Percentiles rank a stretch among this genome's conserved stretches.
phyloP scores from a whole-genome alignment of 139 green algal species.

The Volvox reticuliferus region DNA sequence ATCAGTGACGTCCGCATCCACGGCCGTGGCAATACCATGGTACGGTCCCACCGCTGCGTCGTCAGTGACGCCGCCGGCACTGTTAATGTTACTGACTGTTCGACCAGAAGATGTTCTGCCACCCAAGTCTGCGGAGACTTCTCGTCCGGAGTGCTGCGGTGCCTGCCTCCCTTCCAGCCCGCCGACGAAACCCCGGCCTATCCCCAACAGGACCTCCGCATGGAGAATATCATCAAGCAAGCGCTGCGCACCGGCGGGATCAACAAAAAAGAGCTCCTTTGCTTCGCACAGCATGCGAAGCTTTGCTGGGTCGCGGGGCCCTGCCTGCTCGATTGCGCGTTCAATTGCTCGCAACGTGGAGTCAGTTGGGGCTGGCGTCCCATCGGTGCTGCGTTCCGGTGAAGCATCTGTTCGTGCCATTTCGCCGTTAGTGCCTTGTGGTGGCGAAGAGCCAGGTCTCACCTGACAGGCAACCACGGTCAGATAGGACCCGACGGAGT shows the following conservation, averaged over 20 bases:
- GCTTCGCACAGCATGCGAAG: background rate
- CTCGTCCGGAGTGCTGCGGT: background rate
- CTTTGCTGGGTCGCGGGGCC: background rate
- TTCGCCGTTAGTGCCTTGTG: background rate
- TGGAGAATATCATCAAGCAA: constrained; percentile 30
- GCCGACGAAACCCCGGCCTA: background rate
- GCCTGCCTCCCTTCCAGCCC: background rate
- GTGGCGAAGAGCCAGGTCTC: background rate
- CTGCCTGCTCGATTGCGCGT: constrained; percentile 4
- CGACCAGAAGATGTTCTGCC: background rate
- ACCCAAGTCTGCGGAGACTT: background rate
- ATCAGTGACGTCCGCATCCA: background rate
- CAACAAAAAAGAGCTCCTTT: background rate
- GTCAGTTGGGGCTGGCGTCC: background rate
- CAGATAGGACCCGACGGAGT: background rate
- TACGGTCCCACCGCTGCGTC: background rate
- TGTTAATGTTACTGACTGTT: background rate
- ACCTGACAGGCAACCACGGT: background rate
- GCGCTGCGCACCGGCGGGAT: constrained; percentile 1
- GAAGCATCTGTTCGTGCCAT: background rate
- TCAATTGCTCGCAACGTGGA: background rate
- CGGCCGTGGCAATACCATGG: background rate
- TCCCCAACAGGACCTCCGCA: constrained; percentile 16
- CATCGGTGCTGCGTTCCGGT: background rate
- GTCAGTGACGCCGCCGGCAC: background rate